Percentiles rank a stretch among this genome's conserved stretches.
phyloP scores from a whole-genome alignment of 345 rosid species.

The Geranium brycei region DNA sequence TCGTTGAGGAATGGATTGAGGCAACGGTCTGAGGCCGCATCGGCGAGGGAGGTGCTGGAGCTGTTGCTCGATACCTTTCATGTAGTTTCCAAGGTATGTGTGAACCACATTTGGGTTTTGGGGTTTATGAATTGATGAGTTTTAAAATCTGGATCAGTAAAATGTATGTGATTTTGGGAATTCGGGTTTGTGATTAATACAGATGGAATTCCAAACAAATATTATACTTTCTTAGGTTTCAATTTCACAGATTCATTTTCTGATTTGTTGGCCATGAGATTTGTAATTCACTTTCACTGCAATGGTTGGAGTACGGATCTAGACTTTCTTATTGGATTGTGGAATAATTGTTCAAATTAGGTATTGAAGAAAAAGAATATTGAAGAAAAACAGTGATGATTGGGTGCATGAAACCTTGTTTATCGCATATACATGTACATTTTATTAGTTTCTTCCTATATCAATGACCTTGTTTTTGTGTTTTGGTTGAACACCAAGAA shows the following conservation, averaged over 20 bases:
- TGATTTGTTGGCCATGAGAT: too few species aligned
- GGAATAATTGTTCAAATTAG: neutral
- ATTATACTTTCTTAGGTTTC: neutral
- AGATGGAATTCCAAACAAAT: neutral
- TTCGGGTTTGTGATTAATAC: neutral
- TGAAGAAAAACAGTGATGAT: neutral
- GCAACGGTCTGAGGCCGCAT: conserved; percentile 91
- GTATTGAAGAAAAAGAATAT: neutral
- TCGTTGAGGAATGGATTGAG: conserved; percentile 61
- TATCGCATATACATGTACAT: neutral
- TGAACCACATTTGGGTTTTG: neutral
- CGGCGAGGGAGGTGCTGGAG: conserved; percentile 80
- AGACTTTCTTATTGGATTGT: neutral
- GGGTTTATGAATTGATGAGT: neutral
- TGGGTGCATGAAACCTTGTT: neutral
- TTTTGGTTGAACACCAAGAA: neutral
- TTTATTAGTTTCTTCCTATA: neutral
- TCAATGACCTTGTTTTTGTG: too few species aligned
- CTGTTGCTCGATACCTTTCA: conserved; percentile 83
- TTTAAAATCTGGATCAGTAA: neutral
- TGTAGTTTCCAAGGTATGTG: conserved; percentile 74
- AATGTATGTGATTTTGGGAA: neutral
- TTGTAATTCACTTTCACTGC: too few species aligned
- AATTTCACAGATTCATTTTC: too few species aligned
- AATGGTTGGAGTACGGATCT: neutral